Evolutionary conservation across 2,329 filamentous ascomycete genomes (phyloP), one percentile per base, ranked within the genome.

Genomic region (Epichloe festucae): DNA sequence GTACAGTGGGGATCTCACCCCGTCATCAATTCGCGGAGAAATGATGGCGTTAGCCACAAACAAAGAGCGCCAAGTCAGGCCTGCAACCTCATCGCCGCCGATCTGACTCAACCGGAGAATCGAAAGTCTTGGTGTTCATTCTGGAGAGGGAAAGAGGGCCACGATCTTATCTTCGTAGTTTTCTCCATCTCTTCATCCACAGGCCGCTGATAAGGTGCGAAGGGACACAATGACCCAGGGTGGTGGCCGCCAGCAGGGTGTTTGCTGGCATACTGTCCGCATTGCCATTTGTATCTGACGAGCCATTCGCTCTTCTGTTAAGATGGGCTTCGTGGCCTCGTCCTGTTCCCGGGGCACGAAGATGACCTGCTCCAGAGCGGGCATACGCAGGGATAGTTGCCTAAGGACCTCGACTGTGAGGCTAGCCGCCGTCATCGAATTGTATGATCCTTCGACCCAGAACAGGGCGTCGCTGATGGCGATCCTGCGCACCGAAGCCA

Each of bases 401-500:
- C 60, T 61, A 41, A 76, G 56, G 39, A 73, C 58, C 49, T 72
- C 70, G 43, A 67, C 61, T 0, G 69, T 70, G 15, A 71, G 58
- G 31, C 62, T 65, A 36, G 68, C 65, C 1, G 70, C 67, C n/a
- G 64, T 63, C 59, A 66, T 67, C 42, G 66, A 68, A 54, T 61
- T 62, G 57, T 69, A 70, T 14, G 56, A 59, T 48, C 55, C 55
- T 48, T 64, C 64, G 23, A 65, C 58, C 65, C 65, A 68, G 54
- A 75, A 70, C 19, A 76, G 60, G 3, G 63, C 63, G 53, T 74
- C 73, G 57, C 68, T 73, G 50, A 77, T 62, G 36, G 74, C 73
- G 21, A 76, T 58, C 11, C 69, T 66, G 36, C 65, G 65, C 17
- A 76, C 66, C 11, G 57, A 52, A 8, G 64, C 65, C 45, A 75